Conservation (phyloP, 495 filamentous ascomycete species). For the Aspergillus sparsus region DNA sequence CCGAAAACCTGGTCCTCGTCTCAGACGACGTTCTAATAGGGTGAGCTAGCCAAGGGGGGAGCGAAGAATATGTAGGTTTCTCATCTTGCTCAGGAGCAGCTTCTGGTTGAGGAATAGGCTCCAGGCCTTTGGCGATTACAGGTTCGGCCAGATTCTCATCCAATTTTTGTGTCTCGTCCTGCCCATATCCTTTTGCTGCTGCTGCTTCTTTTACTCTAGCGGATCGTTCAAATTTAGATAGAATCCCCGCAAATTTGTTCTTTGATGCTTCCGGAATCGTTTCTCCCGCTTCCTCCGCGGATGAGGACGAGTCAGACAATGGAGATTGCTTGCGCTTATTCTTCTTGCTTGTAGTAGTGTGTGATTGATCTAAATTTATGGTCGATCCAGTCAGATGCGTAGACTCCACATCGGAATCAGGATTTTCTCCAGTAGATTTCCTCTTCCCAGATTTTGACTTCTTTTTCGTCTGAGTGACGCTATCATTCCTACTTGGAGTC, state of each 20-base stretch:
- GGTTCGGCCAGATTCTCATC: conserved; percentile 32
- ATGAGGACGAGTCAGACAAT: neutral
- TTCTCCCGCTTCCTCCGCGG: conserved; percentile 18
- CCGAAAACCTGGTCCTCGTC: conserved; percentile 59
- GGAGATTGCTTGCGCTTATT: conserved; percentile 8
- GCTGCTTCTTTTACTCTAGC: conserved; percentile 36
- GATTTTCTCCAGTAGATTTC: conserved; percentile 25
- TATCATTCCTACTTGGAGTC: conserved; percentile 26
- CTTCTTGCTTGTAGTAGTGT: conserved; percentile 6
- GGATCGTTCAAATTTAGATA: conserved; percentile 50
- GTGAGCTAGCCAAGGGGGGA: conserved; percentile 69
- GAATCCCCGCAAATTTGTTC: conserved; percentile 44
- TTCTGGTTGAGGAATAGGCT: conserved; percentile 75
- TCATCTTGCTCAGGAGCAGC: conserved; percentile 55
- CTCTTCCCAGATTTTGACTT: conserved; percentile 36
- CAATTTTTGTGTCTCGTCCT: conserved; percentile 30
- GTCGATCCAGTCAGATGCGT: conserved; percentile 21
- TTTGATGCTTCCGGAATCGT: conserved; percentile 26
- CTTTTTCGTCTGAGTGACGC: conserved; percentile 25
- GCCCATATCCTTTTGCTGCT: conserved; percentile 27
- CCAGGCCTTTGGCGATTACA: conserved; percentile 63
- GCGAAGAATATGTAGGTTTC: conserved; percentile 47
- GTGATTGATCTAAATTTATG: conserved; percentile 14
- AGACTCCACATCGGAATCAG: conserved; percentile 22
- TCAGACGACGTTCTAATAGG: conserved; percentile 65